Percentiles rank a stretch among this genome's conserved stretches.
Conservation (phyloP, 73 alveolate genomes). For the Symbiodinium natans region DNA sequence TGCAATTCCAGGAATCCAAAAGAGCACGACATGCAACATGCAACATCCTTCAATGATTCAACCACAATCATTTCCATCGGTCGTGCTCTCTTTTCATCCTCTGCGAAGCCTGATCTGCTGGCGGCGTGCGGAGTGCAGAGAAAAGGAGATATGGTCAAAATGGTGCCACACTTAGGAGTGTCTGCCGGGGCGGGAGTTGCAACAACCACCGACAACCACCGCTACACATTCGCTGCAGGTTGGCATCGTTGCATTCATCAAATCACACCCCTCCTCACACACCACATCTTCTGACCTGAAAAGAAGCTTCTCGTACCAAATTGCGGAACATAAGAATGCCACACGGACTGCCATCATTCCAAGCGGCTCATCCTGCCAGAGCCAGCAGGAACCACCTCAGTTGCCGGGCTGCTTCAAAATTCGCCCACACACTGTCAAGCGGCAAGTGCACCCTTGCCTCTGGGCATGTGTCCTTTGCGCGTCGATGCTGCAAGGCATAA, state of each 20-base stretch:
- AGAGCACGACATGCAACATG: too few species aligned
- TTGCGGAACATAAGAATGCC: not conserved
- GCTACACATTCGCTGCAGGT: too few species aligned
- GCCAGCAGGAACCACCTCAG: constrained; percentile 26
- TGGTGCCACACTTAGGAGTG: too few species aligned
- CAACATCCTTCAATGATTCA: too few species aligned
- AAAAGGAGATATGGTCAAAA: too few species aligned
- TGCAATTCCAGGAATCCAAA: too few species aligned
- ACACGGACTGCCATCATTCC: not conserved
- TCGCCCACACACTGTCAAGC: not conserved
- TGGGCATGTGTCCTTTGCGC: constrained; percentile 51
- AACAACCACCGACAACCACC: too few species aligned
- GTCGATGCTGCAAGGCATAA: constrained; percentile 39
- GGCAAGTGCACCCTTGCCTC: not conserved
- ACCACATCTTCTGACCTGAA: constrained; percentile 42
- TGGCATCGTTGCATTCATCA: not conserved
- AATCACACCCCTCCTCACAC: constrained; percentile 17
- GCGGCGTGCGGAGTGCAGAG: not conserved
- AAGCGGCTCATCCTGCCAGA: constrained; percentile 26
- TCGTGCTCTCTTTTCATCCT: too few species aligned
- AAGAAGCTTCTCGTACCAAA: not conserved
- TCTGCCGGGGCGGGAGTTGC: too few species aligned
- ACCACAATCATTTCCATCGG: too few species aligned
- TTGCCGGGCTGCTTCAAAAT: not conserved
- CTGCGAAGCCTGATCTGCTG: not conserved